Evolutionary conservation across 768 basidiomycete species (phyloP).

Genomic region (Neoboletus subvelutipes): DNA sequence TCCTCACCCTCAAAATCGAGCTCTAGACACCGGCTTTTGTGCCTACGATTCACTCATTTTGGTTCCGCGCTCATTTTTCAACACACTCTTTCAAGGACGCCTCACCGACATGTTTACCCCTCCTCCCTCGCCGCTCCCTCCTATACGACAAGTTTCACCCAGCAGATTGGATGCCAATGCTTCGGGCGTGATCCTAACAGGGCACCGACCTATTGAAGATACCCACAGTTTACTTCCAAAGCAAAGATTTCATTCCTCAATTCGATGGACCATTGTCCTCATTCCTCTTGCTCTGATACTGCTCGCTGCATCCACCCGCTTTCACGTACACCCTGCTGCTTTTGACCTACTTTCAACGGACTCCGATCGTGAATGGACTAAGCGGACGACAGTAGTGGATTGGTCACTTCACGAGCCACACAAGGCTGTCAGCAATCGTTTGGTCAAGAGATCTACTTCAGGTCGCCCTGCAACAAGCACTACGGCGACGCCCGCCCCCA

Average conservation of each 20-base stretch:
- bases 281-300: constrained; percentile 56
- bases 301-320: constrained; percentile 54
- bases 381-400: constrained; percentile 28
- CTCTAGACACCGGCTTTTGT: constrained; percentile 5
- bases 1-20: neutral
- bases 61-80: constrained; percentile 30
- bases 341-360: constrained; percentile 41
- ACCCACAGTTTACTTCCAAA: constrained; percentile 19
- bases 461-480: constrained; percentile 1
- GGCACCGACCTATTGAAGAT: neutral
- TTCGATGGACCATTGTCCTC: constrained; percentile 51
- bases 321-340: constrained; percentile 45
- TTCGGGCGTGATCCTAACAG: constrained; percentile 6
- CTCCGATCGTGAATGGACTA: constrained; percentile 31
- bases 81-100: constrained; percentile 23
- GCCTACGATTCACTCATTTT: constrained; percentile 15
- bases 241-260: constrained; percentile 38
- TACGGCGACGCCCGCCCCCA: constrained; percentile 20
- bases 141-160: constrained; percentile 8
- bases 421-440: constrained; percentile 12
- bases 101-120: constrained; percentile 40
- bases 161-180: neutral
- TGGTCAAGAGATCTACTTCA: constrained; percentile 10
- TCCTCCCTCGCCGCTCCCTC: constrained; percentile 41
- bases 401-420: constrained; percentile 48